These are phyloP conservation scores for Leccinum truebloodii DNA, from an alignment of 768 basidiomycete species.

Conservation along the genomic window DNA sequence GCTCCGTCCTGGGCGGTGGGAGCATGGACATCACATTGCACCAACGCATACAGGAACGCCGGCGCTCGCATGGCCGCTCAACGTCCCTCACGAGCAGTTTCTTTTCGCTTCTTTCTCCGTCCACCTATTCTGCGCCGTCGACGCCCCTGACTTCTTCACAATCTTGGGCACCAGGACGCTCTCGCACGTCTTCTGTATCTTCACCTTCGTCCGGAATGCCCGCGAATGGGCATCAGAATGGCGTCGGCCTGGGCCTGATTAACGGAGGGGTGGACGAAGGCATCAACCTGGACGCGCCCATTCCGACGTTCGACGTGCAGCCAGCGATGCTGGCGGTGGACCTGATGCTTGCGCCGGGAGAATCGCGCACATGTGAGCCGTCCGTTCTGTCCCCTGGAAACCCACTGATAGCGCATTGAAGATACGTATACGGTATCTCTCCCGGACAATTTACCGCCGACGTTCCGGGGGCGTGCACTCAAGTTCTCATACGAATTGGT, in stretches of 20 bases:
- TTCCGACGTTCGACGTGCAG: constrained; percentile 86
- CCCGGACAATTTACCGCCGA: constrained; percentile 84
- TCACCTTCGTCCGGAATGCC: constrained; percentile 16
- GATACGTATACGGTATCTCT: constrained; percentile 79
- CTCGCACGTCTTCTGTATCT: constrained; percentile 28
- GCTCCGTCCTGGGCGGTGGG: constrained; percentile 55
- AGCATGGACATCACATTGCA: constrained; percentile 73
- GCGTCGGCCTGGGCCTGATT: constrained; percentile 35
- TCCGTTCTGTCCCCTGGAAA: background rate
- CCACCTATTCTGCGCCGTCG: constrained; percentile 30
- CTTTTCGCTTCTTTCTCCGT: constrained; percentile 47
- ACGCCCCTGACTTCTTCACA: constrained; percentile 26
- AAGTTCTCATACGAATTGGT: constrained; percentile 88
- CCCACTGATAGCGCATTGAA: constrained; percentile 31
- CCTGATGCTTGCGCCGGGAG: constrained; percentile 76
- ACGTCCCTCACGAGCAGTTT: constrained; percentile 54
- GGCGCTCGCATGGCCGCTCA: constrained; percentile 48
- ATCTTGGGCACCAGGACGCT: constrained; percentile 21
- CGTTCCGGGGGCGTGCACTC: constrained; percentile 82
- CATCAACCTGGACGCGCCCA: constrained; percentile 59
- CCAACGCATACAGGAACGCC: constrained; percentile 24
- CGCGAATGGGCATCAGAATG: constrained; percentile 14
- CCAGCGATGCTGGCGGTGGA: constrained; percentile 92
- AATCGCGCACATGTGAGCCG: constrained; percentile 72
- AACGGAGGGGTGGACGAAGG: constrained; percentile 40